Conservation (phyloP, 139 green algal species). For the Diplosphaera chodatii region DNA sequence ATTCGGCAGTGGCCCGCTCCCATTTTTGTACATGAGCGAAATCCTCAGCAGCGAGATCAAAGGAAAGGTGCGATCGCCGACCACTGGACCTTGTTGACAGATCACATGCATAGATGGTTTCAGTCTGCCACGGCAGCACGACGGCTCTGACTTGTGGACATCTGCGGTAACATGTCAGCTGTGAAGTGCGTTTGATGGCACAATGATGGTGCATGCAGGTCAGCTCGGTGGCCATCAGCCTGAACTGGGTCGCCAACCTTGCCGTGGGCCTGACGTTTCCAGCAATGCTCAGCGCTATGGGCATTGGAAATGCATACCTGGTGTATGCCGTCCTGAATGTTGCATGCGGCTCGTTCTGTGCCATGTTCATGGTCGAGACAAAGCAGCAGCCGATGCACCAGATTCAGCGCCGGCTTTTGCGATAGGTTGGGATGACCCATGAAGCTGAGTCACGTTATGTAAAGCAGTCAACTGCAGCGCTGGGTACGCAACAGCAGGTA, state of each 20-base stretch:
- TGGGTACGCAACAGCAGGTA: no score
- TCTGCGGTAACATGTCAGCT: no score
- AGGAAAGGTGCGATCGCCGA: slow-evolving; percentile 31
- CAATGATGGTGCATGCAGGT: no score
- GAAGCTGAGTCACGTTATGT: no score
- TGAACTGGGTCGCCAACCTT: slow-evolving; percentile 44
- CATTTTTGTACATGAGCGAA: slow-evolving; percentile 70
- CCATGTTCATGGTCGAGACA: slow-evolving; percentile 48
- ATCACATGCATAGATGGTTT: no score
- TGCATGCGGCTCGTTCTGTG: slow-evolving; percentile 27
- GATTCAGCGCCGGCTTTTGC: slow-evolving; percentile 13
- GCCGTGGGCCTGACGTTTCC: slow-evolving; percentile 40
- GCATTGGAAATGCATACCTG: slow-evolving; percentile 40
- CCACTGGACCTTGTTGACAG: no score
- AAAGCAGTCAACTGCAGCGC: no score
- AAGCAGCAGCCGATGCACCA: slow-evolving; percentile 24
- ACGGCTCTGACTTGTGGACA: no score
- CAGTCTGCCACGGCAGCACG: no score
- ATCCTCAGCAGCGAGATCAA: slow-evolving; percentile 67
- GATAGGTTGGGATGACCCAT: no score
- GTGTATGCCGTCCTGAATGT: slow-evolving; percentile 43
- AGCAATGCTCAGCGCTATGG: slow-evolving; percentile 34
- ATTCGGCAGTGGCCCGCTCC: slow-evolving; percentile 66
- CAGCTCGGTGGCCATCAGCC: slow-evolving; percentile 29
- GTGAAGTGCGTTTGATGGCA: no score